phyloP scores from a whole-genome alignment of 257 asterid species.

The Euphrasia confusa region DNA sequence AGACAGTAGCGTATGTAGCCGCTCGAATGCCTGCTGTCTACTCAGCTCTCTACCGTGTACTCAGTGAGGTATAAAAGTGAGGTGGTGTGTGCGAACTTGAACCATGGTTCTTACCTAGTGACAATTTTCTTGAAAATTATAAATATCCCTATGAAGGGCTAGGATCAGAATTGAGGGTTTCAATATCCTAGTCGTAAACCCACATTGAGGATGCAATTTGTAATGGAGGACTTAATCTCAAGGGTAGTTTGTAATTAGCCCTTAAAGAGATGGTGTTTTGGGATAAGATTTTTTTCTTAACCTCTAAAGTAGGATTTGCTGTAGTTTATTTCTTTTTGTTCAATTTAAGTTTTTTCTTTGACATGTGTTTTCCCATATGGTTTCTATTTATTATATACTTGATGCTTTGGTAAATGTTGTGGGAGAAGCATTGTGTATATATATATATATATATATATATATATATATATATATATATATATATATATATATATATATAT shows the following conservation, averaged over 20 bases:
- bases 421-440: constrained; percentile 15
- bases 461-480: background rate
- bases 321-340: background rate
- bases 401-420: constrained; percentile 7
- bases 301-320: constrained; percentile 1
- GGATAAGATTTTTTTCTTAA: background rate
- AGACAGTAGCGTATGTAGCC: constrained; percentile 82
- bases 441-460: constrained; percentile 13
- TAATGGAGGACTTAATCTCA: background rate
- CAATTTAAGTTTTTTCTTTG: background rate
- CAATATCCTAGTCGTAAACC: background rate
- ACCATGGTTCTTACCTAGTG: background rate
- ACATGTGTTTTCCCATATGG: background rate
- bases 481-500: background rate
- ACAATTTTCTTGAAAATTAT: background rate
- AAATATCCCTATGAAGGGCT: background rate
- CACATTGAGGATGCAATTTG: background rate
- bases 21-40: constrained; percentile 97
- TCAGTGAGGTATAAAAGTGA: constrained; percentile 65
- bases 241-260: background rate
- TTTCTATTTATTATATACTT: constrained; percentile 7
- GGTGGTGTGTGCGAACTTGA: background rate
- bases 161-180: background rate
- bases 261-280: background rate
- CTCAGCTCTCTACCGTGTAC: constrained; percentile 76